These are phyloP conservation scores for Aspergillus sp. DNA, from an alignment of 2,329 filamentous ascomycete genomes.

Conservation along the genomic window DNA sequence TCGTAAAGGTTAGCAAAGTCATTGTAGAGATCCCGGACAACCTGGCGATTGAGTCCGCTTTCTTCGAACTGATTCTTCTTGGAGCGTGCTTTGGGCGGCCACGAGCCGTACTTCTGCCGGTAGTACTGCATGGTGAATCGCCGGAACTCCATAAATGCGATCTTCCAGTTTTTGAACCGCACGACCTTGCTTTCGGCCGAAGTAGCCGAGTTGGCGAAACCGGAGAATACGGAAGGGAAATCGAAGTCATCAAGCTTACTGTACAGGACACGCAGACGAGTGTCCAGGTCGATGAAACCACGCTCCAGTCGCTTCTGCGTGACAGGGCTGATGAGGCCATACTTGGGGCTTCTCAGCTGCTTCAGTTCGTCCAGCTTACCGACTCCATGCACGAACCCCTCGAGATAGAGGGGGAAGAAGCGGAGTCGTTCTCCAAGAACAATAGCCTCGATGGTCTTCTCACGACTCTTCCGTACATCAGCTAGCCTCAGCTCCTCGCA, in stretches of 20 bases:
- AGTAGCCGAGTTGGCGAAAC: conserved; percentile 81
- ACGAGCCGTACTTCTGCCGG: conserved; percentile 66
- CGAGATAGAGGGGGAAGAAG: conserved; percentile 78
- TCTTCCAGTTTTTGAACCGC: conserved; percentile 81
- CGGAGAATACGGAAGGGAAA: conserved; percentile 85
- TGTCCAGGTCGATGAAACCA: conserved; percentile 75
- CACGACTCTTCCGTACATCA: conserved; percentile 77
- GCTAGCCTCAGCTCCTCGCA: conserved; percentile 74
- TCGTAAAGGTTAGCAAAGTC: conserved; percentile 89
- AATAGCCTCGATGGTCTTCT: conserved; percentile 86
- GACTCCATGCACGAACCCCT: conserved; percentile 87
- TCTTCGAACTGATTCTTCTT: conserved; percentile 91
- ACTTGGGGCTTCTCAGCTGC: conserved; percentile 68
- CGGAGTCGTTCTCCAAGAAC: conserved; percentile 88
- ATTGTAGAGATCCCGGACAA: conserved; percentile 77
- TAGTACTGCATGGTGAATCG: conserved; percentile 72
- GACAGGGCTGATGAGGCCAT: conserved; percentile 65
- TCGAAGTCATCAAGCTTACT: conserved; percentile 81
- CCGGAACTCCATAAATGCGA: conserved; percentile 72
- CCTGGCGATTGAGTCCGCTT: conserved; percentile 80
- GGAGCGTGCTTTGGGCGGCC: conserved; percentile 87
- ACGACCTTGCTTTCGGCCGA: conserved; percentile 73
- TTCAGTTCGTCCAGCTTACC: conserved; percentile 79
- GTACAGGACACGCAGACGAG: conserved; percentile 70
- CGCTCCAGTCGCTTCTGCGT: conserved; percentile 81